These are phyloP conservation scores for Vitis hybrid DNA, from an alignment of 177 flowering plant genomes.

Conservation along the genomic window DNA sequence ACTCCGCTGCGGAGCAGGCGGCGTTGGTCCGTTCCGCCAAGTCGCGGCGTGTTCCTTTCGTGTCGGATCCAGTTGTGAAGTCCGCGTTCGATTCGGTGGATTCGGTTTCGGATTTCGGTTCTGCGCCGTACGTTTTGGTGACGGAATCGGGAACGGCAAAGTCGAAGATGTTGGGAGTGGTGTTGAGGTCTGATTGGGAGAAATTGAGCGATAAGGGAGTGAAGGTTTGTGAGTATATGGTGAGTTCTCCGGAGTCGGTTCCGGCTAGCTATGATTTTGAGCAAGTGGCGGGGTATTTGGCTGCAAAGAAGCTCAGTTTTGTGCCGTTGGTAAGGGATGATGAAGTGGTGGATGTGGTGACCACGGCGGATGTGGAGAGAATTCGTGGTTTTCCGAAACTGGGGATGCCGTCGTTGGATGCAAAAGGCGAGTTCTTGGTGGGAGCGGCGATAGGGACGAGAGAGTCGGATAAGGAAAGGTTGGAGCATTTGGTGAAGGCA, in stretches of 20 bases:
- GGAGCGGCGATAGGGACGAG: conserved; percentile 94
- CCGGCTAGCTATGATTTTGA: conserved; percentile 51
- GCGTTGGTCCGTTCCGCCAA: conserved; percentile 53
- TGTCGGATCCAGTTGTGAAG: conserved; percentile 41
- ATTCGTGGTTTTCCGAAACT: conserved; percentile 55
- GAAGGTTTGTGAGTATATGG: conserved; percentile 49
- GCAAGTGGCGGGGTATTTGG: conserved; percentile 49
- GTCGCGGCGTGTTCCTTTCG: conserved; percentile 61
- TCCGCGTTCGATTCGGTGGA: conserved; percentile 44
- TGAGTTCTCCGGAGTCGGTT: conserved; percentile 14
- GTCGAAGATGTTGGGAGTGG: conserved; percentile 59
- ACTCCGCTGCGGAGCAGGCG: conserved; percentile 40
- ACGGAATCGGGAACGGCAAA: conserved; percentile 45
- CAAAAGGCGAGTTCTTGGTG: conserved; percentile 76
- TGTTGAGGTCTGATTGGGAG: conserved; percentile 53
- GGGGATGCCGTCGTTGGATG: conserved; percentile 62
- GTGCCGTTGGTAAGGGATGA: conserved; percentile 51
- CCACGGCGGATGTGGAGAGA: conserved; percentile 64
- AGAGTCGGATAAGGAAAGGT: conserved; percentile 81
- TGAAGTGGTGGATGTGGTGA: conserved; percentile 66
- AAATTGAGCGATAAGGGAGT: conserved; percentile 33
- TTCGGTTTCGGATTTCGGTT: conserved; percentile 38
- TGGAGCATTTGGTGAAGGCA: conserved; percentile 83
- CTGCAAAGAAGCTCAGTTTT: conserved; percentile 38
- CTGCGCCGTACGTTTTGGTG: conserved; percentile 42